Base-by-base conservation (phyloP, 257 asterid genomes). In the Henckelia pumila region DNA sequence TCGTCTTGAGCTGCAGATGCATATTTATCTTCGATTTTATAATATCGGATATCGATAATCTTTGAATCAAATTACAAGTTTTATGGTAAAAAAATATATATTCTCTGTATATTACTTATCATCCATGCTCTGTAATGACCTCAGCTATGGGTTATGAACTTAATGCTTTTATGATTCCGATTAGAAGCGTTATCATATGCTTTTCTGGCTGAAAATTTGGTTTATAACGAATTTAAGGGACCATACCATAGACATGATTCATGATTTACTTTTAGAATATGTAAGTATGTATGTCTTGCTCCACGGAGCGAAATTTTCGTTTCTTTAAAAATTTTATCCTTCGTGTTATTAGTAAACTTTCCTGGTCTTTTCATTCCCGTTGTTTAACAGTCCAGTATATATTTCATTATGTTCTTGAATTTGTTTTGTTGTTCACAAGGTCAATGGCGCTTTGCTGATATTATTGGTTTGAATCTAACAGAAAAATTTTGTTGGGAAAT, bases 1-100 rank as follows among this genome's bases (percentile, higher is more conserved):
- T 47, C 20, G 53, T 47, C 20, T 67, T 59, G 69, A 61, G 61
- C 57, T 61, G 63, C 16, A 59, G 65, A 63, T 26, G 71, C 61
- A 37, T 47, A 16, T 47, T 17, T 16, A 5, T 16, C 49, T 64
- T 64, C 30, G 59, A 40, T 59, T 50, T n/a, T n/a, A n/a, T n/a
- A n/a, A n/a, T n/a, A n/a, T n/a, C n/a, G n/a, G n/a, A n/a, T n/a
- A n/a, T n/a, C n/a, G n/a, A n/a, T n/a, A n/a, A n/a, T n/a, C n/a
- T n/a, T n/a, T n/a, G n/a, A n/a, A n/a, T n/a, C n/a, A n/a, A n/a
- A n/a, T n/a, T n/a, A n/a, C n/a, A n/a, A n/a, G n/a, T n/a, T n/a
- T n/a, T n/a, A n/a, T n/a, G n/a, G n/a, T n/a, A n/a, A n/a, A n/a
- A n/a, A n/a, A n/a, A n/a, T n/a, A n/a, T n/a, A n/a, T n/a, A n/a